phyloP scores from a whole-genome alignment of 78 protist genomes.

The Paulinella micropora region DNA sequence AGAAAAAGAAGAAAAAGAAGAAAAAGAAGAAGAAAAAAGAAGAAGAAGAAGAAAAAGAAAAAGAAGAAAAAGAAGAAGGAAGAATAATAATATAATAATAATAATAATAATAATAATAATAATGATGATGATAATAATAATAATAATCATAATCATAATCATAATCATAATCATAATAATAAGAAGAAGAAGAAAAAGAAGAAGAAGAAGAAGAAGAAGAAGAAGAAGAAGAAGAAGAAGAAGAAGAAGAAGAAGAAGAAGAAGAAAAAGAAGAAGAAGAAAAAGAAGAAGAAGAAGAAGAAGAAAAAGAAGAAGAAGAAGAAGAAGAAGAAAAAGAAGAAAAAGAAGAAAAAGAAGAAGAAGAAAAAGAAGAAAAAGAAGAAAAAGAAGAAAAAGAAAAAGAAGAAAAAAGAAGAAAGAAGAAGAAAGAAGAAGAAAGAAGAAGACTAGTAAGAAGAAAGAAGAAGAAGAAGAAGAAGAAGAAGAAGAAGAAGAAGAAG shows the following conservation, averaged over 20 bases:
- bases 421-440: background rate
- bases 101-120: too few species aligned
- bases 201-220: background rate
- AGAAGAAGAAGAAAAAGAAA: too few species aligned
- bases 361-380: background rate
- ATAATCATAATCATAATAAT: too few species aligned
- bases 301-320: background rate
- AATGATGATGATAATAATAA: too few species aligned
- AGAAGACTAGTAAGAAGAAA: background rate
- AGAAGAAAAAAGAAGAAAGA: background rate
- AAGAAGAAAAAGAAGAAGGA: too few species aligned
- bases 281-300: constrained; percentile 4
- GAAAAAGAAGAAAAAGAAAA: background rate
- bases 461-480: background rate
- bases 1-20: background rate
- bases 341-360: background rate
- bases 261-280: constrained; percentile 6
- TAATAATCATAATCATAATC: too few species aligned
- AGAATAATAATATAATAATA: too few species aligned
- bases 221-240: background rate
- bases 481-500: background rate
- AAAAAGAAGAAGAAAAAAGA: too few species aligned
- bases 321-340: background rate
- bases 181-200: too few species aligned
- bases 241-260: background rate